Evolutionary conservation across 352 stramenopile species (phyloP).

Genomic region (Aphanomyces cochlioides): DNA sequence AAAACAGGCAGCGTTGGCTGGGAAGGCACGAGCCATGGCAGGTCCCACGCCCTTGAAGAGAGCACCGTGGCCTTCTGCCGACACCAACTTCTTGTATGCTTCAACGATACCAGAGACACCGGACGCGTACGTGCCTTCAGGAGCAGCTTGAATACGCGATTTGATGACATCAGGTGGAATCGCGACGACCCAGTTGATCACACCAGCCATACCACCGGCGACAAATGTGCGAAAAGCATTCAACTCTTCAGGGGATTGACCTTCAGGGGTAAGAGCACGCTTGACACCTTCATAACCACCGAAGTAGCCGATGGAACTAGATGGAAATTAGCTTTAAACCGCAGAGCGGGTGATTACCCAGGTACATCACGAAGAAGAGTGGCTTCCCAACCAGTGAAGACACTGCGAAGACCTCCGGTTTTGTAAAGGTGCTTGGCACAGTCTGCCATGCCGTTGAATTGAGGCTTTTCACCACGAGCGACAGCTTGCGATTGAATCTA

Average conservation of each 20-base stretch:
- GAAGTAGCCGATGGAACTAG: conserved; percentile 93
- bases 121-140: conserved; percentile 92
- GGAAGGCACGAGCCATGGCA: conserved; percentile 93
- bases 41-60: conserved; percentile 94
- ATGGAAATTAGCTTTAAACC: conserved; percentile 18
- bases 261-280: conserved; percentile 70
- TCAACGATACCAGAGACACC: conserved; percentile 58
- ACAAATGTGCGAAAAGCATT: conserved; percentile 89
- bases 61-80: conserved; percentile 88
- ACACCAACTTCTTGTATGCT: conserved; percentile 91
- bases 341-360: conserved; percentile 55
- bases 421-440: conserved; percentile 91
- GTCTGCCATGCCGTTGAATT: conserved; percentile 95
- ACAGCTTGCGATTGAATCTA: conserved; percentile 89
- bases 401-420: conserved; percentile 86
- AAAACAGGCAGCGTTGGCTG: conserved; percentile 94
- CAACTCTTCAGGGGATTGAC: conserved; percentile 77
- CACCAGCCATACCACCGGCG: conserved; percentile 91
- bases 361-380: conserved; percentile 94
- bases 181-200: conserved; percentile 93
- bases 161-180: conserved; percentile 97
- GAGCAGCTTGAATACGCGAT: conserved; percentile 94
- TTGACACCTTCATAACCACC: conserved; percentile 92
- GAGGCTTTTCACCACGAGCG: conserved; percentile 63
- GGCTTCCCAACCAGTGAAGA: conserved; percentile 93